These are phyloP conservation scores for Earliella scabrosa DNA, from an alignment of 1,284 basidiomycete species.

Conservation along the genomic window DNA sequence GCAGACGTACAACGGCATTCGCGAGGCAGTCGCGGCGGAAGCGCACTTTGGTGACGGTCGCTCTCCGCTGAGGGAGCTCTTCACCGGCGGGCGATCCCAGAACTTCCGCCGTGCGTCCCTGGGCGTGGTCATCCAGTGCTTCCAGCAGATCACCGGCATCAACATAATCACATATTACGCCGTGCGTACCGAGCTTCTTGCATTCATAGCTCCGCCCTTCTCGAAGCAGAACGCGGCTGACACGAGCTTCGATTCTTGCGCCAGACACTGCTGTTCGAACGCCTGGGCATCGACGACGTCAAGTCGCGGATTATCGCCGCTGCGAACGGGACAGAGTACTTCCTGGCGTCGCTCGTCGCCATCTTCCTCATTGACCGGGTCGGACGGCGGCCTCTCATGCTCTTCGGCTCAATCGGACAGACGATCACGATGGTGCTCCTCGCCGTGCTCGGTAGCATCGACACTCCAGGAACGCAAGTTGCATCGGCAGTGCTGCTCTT, in stretches of 20 bases:
- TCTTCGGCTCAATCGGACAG: conserved; percentile 72
- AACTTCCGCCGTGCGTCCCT: conserved; percentile 66
- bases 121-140: conserved; percentile 66
- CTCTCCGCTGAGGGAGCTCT: conserved; percentile 53
- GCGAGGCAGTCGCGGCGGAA: conserved; percentile 49
- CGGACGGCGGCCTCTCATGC: conserved; percentile 70
- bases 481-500: conserved; percentile 66
- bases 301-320: conserved; percentile 71
- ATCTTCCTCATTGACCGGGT: conserved; percentile 63
- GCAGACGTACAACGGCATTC: conserved; percentile 58
- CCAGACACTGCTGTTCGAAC: conserved; percentile 62
- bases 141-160: conserved; percentile 71
- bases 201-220: not conserved
- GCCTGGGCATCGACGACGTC: conserved; percentile 60
- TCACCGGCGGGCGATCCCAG: conserved; percentile 62
- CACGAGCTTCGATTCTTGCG: not conserved
- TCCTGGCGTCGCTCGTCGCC: conserved; percentile 62
- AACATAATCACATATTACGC: conserved; percentile 59
- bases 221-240: conserved; percentile 2
- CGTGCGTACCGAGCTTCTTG: conserved; percentile 7
- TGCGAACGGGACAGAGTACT: conserved; percentile 73
- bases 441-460: conserved; percentile 55
- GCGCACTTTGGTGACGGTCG: conserved; percentile 21
- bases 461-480: conserved; percentile 50
- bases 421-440: conserved; percentile 63